Conservation (phyloP, 2,329 filamentous ascomycete species). For the Trichoderma semiorbis region DNA sequence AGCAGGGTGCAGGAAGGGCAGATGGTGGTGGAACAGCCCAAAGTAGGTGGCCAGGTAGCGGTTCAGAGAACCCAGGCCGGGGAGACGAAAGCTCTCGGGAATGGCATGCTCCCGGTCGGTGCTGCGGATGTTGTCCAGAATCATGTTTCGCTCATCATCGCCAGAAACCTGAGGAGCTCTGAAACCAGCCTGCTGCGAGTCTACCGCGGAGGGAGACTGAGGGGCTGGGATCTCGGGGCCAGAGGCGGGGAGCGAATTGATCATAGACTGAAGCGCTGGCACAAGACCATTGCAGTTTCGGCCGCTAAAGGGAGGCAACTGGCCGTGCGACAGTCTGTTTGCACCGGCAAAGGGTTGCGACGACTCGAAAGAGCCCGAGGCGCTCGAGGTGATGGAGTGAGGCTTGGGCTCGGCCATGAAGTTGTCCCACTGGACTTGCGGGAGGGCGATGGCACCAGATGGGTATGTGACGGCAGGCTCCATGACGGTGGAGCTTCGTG, state of each 20-base stretch:
- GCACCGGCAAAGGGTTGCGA: conserved; percentile 60
- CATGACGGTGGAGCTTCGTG: conserved; percentile 67
- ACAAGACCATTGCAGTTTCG: conserved; percentile 58
- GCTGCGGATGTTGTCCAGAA: conserved; percentile 80
- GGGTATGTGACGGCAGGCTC: conserved; percentile 75
- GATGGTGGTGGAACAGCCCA: conserved; percentile 91
- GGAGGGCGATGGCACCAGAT: conserved; percentile 73
- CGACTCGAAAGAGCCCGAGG: conserved; percentile 64
- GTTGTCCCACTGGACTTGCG: conserved; percentile 87
- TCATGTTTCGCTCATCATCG: conserved; percentile 80
- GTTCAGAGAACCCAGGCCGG: conserved; percentile 76
- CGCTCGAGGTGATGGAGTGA: conserved; percentile 66
- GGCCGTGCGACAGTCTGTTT: conserved; percentile 54
- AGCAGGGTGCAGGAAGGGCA: conserved; percentile 90
- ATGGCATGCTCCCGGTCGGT: conserved; percentile 79
- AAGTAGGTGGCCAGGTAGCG: conserved; percentile 95
- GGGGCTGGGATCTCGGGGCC: conserved; percentile 68
- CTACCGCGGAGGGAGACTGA: conserved; percentile 69
- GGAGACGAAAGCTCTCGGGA: conserved; percentile 85
- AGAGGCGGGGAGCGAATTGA: conserved; percentile 66
- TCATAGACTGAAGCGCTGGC: conserved; percentile 67
- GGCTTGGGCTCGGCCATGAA: conserved; percentile 78
- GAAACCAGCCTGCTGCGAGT: conserved; percentile 61
- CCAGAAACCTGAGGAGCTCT: conserved; percentile 75
- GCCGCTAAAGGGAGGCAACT: conserved; percentile 67